Evolutionary conservation across 2,329 filamentous ascomycete genomes (phyloP).

Genomic region (Cercospora canescens): DNA sequence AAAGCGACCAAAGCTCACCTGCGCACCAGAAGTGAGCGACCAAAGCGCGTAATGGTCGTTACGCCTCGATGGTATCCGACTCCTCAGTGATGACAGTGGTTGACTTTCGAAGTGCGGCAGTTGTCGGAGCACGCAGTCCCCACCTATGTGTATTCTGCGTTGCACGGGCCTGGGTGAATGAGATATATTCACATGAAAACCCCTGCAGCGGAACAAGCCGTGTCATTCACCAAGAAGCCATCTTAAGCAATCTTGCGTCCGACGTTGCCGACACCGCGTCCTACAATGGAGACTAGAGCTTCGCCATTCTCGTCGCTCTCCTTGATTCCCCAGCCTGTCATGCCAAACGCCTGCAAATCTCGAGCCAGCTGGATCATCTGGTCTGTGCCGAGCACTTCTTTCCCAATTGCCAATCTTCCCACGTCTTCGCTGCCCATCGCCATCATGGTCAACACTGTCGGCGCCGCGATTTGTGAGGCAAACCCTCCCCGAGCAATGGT

Average conservation of each 20-base stretch:
- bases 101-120: background rate
- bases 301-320: constrained; percentile 65
- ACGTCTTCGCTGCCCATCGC: constrained; percentile 98
- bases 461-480: constrained; percentile 68
- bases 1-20: constrained; percentile 4
- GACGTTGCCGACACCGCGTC: constrained; percentile 89
- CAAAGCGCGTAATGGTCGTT: background rate
- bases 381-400: constrained; percentile 78
- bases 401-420: constrained; percentile 77
- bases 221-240: background rate
- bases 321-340: constrained; percentile 85
- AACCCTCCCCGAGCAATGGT: constrained; percentile 80
- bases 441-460: constrained; percentile 84
- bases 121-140: background rate
- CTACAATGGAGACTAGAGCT: constrained; percentile 87
- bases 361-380: constrained; percentile 77
- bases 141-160: background rate
- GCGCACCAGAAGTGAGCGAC: constrained; percentile 3
- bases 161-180: background rate
- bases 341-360: constrained; percentile 85
- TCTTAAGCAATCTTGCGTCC: constrained; percentile 75
- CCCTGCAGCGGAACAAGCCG: background rate
- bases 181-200: background rate
- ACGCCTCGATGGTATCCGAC: background rate
- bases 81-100: background rate